Evolutionary conservation across 495 filamentous ascomycete species (phyloP).

Genomic region (Aspergillus hancockii): DNA sequence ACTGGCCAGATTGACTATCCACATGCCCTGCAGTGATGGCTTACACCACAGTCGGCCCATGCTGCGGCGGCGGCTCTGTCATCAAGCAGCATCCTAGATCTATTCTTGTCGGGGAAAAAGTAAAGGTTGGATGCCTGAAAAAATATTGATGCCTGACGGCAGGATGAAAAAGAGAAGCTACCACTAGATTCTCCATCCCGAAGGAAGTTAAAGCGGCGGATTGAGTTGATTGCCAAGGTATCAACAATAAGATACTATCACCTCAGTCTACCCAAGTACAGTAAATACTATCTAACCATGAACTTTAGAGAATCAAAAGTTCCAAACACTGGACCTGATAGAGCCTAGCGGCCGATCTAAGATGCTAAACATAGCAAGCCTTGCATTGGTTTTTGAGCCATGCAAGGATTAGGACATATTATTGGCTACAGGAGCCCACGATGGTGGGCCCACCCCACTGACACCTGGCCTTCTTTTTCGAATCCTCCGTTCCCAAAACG

Average conservation of each 20-base stretch:
- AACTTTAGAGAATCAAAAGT: not conserved
- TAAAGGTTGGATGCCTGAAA: not conserved
- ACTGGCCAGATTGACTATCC: not conserved
- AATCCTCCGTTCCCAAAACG: conserved; percentile 13
- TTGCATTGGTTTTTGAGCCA: conserved; percentile 40
- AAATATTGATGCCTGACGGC: not conserved
- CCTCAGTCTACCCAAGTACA: too few species aligned
- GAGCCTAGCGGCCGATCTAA: conserved; percentile 26
- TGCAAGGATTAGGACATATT: conserved; percentile 27
- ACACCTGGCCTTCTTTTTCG: conserved; percentile 9
- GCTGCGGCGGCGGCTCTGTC: conserved; percentile 2
- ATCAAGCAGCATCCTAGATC: not conserved
- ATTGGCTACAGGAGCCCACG: conserved; percentile 21
- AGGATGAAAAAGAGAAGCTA: not conserved
- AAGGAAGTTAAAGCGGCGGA: not conserved
- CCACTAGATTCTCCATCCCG: not conserved
- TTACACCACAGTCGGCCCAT: not conserved
- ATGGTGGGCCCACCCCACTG: conserved; percentile 11
- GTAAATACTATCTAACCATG: not conserved
- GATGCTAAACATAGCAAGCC: conserved; percentile 46
- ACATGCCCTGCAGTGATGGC: not conserved
- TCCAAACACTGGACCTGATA: conserved; percentile 3
- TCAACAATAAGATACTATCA: not conserved
- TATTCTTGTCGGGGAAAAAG: not conserved
- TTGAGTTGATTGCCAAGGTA: not conserved